Base-by-base conservation (phyloP, 2,329 filamentous ascomycete species). In the Microascus cirrosus region DNA sequence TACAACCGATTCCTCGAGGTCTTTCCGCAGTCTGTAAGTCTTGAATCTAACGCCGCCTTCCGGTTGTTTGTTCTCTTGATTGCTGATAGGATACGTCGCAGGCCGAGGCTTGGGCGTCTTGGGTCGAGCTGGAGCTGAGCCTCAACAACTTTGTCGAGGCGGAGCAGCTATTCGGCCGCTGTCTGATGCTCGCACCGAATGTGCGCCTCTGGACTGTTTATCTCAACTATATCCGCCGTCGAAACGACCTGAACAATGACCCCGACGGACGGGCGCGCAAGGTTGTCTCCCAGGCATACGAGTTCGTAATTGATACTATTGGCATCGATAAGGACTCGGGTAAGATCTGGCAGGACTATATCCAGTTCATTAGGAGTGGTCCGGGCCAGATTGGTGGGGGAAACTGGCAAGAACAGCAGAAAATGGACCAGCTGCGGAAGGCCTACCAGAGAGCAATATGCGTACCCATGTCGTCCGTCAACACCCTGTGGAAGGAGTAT, bases 371-470 rank as follows among this genome's bases (percentile, higher is more conserved):
- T 70, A 92, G 91, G 68, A 89, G 84, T 45, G 90, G 88, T 0
- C 94, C 94, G 1, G 94, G 94, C 6, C 84, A 84, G 59, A 82
- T 94, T 59, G 93, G 92, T 28, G 94, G 93, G 51, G 86, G 80
- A 59, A 86, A 83, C 59, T 99, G 94, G 95, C 92, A 97, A 71
- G 94, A 97, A 68, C 89, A 93, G 72, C 94, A 97, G 69, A 99
- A 99, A 77, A 95, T 96, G 87, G 94, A 99, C 65, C 79, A 89
- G 64, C 74, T 99, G 56, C 86, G 94, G 60, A 95, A 95, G 69
- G 89, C 90, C 0, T 99, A 96, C 69, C 92, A 96, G 66, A 87
- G 87, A 57, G 93, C 93, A 15, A 89, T 96, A 59, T 86, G 84
- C 63, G 83, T 96, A 45, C 95, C 95, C 4, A 95, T 90, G 62